Evolutionary conservation across 805 yeast genomes (phyloP).

Genomic region (Schwanniomyces occidentalis): DNA sequence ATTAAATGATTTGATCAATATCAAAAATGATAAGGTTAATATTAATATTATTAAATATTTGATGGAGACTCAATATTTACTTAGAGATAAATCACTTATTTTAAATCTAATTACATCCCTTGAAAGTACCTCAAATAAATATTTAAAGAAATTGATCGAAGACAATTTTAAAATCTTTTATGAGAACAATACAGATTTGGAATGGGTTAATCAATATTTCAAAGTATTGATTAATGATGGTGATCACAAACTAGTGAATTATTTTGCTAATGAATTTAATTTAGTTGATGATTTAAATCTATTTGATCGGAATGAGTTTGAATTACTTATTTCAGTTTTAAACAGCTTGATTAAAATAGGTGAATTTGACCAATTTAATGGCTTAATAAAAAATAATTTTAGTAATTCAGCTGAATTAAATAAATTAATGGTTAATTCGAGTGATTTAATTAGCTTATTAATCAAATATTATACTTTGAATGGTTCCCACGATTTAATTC

Average conservation of each 20-base stretch:
- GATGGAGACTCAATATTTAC: constrained; percentile 1
- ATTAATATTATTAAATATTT: constrained; percentile 22
- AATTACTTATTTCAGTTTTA: constrained; percentile 4
- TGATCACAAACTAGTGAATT: constrained; percentile 6
- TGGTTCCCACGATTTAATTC: constrained; percentile 18
- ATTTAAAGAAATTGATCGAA: constrained; percentile 16
- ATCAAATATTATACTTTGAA: constrained; percentile 22
- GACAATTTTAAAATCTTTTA: constrained; percentile 11
- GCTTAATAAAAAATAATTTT: constrained; percentile 16
- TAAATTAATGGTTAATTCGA: constrained; percentile 14
- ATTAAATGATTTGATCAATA: constrained; percentile 16
- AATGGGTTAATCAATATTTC: constrained; percentile 22
- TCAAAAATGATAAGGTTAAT: constrained; percentile 26
- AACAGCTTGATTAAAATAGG: constrained; percentile 14
- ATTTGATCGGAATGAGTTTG: constrained; percentile 2
- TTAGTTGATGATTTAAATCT: constrained; percentile 7
- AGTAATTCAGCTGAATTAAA: constrained; percentile 5
- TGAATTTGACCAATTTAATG: constrained; percentile 14
- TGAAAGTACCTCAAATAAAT: constrained; percentile 17
- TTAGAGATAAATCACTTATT: constrained; percentile 9
- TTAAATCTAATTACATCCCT: constrained; percentile 7
- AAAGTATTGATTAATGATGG: constrained; percentile 7
- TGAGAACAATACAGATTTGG: constrained; percentile 8
- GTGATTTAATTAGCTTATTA: constrained; percentile 21
- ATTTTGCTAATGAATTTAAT: constrained; percentile 7